Evolutionary conservation across 495 filamentous ascomycete genomes (phyloP), one percentile per base, ranked within the genome.

Genomic region (Geoglossum glabrum): DNA sequence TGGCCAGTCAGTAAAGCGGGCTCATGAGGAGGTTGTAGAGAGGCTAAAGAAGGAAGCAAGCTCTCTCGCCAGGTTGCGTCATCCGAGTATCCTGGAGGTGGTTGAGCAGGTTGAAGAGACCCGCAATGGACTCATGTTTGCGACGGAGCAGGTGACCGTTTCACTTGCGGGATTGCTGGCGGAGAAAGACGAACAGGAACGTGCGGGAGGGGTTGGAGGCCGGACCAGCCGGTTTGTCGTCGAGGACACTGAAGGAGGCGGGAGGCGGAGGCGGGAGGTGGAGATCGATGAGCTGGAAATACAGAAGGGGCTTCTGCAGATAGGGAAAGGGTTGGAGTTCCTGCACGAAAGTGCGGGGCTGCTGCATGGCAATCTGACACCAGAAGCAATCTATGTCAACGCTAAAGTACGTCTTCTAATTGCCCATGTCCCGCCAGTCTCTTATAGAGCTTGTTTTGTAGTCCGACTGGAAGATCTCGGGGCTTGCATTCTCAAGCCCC

Each of bases 271-370:
- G 61, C 77, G 86, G 60, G 93, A 97, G 64, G 62, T 95, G 1
- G 92, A 97, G 66, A 90, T 98, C 58, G 93, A 98, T 66, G 92
- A 98, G 70, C 71, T 98, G 61, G 92, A 98, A 67, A 92, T 97
- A 61, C 92, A 97, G 67, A 97, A 97, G 70, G 92, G 92, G 0
- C 68, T 97, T 45, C 70, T 96, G 51, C 92, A 98, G 69, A 77
- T 97, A 40, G 87, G 86, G 61, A 95, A 95, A 67, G 92, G 89
- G 19, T 72, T 98, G 26, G 90, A 98, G 70, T 98, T 98, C 63
- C 72, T 98, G 21, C 92, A 98, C 64, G 92, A 97, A 66, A 96
- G 90, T 65, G 92, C 92, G 28, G 87, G 86, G 0, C 74, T 97
- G 26, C 86, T 97, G 1, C 92, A 98, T 68, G 86, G 83, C 23